phyloP scores from a whole-genome alignment of 345 rosid species.

The Lepidium africanum region DNA sequence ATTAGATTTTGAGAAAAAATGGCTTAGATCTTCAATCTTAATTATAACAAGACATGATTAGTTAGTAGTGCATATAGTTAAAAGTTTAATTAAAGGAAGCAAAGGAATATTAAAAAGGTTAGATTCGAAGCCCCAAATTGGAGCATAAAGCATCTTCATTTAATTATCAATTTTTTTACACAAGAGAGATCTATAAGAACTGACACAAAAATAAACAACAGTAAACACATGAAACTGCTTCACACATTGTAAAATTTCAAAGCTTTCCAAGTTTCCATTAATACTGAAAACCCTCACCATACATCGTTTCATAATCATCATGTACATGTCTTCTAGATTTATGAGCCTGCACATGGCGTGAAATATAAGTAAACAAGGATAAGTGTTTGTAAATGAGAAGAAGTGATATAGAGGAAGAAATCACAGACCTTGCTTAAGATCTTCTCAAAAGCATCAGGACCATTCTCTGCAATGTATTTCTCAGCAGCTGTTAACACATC shows the following conservation, averaged over 20 bases:
- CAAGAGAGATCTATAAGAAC: background rate
- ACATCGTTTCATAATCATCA: constrained; percentile 8
- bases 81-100: background rate
- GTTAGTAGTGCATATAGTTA: background rate
- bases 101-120: background rate
- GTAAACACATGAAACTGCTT: constrained; percentile 15
- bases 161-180: background rate
- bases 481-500: constrained; percentile 89
- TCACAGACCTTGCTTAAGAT: constrained; percentile 54
- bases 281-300: constrained; percentile 17
- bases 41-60: background rate
- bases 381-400: background rate
- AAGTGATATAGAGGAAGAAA: background rate
- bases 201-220: background rate
- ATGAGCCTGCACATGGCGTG: constrained; percentile 43
- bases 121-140: background rate
- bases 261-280: constrained; percentile 10
- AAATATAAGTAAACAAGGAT: background rate
- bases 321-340: constrained; percentile 35
- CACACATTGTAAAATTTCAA: constrained; percentile 5
- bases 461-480: constrained; percentile 73
- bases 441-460: constrained; percentile 84
- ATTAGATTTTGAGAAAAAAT: background rate
- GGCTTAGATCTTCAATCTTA: background rate
- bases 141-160: background rate